Evolutionary conservation across 1,139 yeast genomes (phyloP).

Genomic region (Yamadazyma conglobata): DNA sequence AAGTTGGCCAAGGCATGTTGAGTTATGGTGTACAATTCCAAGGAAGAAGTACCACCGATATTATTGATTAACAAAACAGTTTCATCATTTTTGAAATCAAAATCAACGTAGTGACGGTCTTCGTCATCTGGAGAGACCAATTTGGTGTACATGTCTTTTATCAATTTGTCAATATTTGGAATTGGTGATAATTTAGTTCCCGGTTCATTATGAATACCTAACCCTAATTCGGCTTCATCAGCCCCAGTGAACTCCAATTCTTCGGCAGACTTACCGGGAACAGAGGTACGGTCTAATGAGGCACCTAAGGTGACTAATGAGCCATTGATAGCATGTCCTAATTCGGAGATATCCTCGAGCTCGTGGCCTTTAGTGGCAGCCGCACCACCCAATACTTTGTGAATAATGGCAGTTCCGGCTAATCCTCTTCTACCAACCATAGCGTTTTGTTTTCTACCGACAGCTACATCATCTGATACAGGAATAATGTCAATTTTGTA

Average conservation of each 20-base stretch:
- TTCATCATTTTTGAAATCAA: slow-evolving; percentile 55
- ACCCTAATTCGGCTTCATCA: slow-evolving; percentile 80
- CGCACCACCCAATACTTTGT: slow-evolving; percentile 81
- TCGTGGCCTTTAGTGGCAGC: slow-evolving; percentile 40
- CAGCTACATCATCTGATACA: slow-evolving; percentile 91
- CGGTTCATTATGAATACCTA: slow-evolving; percentile 96
- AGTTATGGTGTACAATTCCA: slow-evolving; percentile 69
- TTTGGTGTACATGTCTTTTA: slow-evolving; percentile 51
- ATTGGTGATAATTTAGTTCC: slow-evolving; percentile 74
- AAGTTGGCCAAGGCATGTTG: slow-evolving; percentile 44
- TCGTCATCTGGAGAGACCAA: slow-evolving; percentile 51
- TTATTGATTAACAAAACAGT: slow-evolving; percentile 70
- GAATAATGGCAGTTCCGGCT: slow-evolving; percentile 86
- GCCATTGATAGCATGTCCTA: slow-evolving; percentile 60
- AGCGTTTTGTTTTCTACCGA: slow-evolving; percentile 80
- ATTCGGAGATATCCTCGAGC: slow-evolving; percentile 34
- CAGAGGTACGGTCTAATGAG: slow-evolving; percentile 83
- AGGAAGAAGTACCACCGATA: slow-evolving; percentile 79
- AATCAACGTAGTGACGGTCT: slow-evolving; percentile 71
- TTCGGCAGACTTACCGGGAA: slow-evolving; percentile 68
- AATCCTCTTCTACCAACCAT: slow-evolving; percentile 91
- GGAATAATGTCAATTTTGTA: slow-evolving; percentile 64
- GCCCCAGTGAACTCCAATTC: slow-evolving; percentile 41
- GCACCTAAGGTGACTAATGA: slow-evolving; percentile 85
- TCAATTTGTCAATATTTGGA: slow-evolving; percentile 58